phyloP scores from a whole-genome alignment of 73 alveolate species.

The Symbiodinium pilosum region DNA sequence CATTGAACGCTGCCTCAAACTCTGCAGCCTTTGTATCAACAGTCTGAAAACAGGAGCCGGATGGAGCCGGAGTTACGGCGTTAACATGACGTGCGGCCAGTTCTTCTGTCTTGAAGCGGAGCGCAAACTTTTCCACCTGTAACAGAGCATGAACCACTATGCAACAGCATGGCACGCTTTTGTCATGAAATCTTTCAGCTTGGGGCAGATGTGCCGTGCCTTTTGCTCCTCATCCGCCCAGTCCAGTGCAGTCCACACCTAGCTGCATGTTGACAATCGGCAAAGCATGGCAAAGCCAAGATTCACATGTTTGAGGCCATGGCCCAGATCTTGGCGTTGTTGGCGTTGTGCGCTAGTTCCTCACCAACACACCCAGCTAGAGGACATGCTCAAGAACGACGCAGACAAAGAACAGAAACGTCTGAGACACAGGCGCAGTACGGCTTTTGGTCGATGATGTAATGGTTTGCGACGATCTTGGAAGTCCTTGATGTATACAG shows the following conservation, averaged over 20 bases:
- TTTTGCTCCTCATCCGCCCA: conserved; percentile 68
- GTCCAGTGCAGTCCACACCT: conserved; percentile 73
- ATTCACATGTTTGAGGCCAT: not conserved
- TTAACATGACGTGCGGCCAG: not conserved
- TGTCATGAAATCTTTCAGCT: not conserved
- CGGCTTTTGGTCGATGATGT: conserved; percentile 44
- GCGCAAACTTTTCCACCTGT: conserved; percentile 52
- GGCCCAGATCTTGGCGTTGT: conserved; percentile 82
- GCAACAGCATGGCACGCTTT: not conserved
- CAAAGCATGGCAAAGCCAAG: not conserved
- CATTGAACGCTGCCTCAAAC: not conserved
- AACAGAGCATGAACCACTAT: not conserved
- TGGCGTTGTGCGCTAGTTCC: conserved; percentile 60
- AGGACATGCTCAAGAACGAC: too few species aligned
- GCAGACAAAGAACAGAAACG: not conserved
- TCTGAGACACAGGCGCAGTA: not conserved
- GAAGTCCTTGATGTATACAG: conserved; percentile 11
- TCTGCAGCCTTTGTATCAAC: not conserved
- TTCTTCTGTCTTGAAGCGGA: conserved; percentile 78
- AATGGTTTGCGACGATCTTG: conserved; percentile 62
- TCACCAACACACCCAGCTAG: not conserved
- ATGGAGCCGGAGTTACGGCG: too few species aligned
- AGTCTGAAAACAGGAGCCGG: too few species aligned
- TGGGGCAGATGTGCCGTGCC: not conserved
- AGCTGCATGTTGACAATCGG: not conserved